Evolutionary conservation across 768 basidiomycete genomes (phyloP).

Genomic region (Hygrocybe coccinea): DNA sequence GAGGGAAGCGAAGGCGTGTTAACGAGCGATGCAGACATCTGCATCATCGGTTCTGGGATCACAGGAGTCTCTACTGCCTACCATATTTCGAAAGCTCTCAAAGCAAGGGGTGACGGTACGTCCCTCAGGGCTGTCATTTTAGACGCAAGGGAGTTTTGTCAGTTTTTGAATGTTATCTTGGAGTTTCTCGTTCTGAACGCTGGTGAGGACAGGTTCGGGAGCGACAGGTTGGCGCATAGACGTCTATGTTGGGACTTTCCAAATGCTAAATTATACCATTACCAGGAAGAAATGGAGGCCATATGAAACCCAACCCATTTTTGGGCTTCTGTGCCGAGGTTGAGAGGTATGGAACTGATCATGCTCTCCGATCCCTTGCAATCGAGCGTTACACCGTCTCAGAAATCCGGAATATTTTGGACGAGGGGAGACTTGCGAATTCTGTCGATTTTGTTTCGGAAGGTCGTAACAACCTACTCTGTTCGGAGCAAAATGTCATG

Average conservation of each 20-base stretch:
- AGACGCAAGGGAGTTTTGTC: constrained; percentile 85
- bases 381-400: constrained; percentile 56
- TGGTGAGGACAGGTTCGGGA: constrained; percentile 50
- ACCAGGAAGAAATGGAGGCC: constrained; percentile 77
- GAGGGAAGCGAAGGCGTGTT: constrained; percentile 61
- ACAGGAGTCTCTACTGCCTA: constrained; percentile 74
- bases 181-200: background rate
- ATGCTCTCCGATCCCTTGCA: constrained; percentile 48
- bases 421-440: constrained; percentile 37
- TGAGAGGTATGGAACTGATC: constrained; percentile 42
- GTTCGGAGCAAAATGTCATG: constrained; percentile 41
- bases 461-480: constrained; percentile 47
- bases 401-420: constrained; percentile 47
- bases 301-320: constrained; percentile 54
- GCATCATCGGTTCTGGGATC: constrained; percentile 76
- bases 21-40: constrained; percentile 61
- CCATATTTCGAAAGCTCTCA: constrained; percentile 48
- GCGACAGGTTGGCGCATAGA: constrained; percentile 55
- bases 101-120: constrained; percentile 14
- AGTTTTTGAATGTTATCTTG: constrained; percentile 33
- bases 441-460: constrained; percentile 61
- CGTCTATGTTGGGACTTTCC: too few relatives aligned
- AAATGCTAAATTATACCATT: too few relatives aligned
- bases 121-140: constrained; percentile 56
- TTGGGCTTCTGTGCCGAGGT: constrained; percentile 39